A percentile compares a stretch with the other conserved stretches of the same genome.
These are phyloP conservation scores for Trypanosoma conorhini DNA, from an alignment of 208 protist genomes.

Conservation along the genomic window DNA sequence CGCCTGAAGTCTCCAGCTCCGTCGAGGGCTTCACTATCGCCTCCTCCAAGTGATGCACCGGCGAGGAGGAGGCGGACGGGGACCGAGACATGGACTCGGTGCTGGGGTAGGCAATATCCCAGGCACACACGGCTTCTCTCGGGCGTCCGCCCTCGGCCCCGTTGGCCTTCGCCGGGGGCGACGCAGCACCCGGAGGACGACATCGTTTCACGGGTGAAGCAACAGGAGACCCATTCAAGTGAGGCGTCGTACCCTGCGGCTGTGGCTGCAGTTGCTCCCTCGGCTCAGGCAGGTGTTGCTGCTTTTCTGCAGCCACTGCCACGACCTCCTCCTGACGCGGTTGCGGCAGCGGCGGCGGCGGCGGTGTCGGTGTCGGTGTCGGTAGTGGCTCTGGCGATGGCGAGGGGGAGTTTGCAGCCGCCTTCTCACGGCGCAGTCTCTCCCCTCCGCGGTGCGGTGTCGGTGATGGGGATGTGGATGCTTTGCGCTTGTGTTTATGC, in stretches of 20 bases:
- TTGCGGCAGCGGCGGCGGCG: background rate
- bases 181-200: background rate
- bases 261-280: too few relatives aligned
- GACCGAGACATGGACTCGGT: background rate
- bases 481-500: background rate
- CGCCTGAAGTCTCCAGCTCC: background rate
- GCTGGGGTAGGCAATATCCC: constrained; percentile 5
- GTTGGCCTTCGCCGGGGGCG: background rate
- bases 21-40: background rate
- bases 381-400: background rate
- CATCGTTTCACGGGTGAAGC: background rate
- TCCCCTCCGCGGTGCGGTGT: background rate
- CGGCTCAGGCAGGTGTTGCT: too few relatives aligned
- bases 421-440: background rate
- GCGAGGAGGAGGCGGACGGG: background rate
- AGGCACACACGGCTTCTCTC: background rate
- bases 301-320: background rate
- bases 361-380: too few relatives aligned
- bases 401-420: background rate
- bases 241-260: background rate
- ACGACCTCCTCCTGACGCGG: background rate
- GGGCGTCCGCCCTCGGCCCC: background rate
- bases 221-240: background rate
- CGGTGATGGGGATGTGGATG: too few relatives aligned
- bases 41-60: background rate